Evolutionary conservation across 257 asterid genomes (phyloP).

Genomic region (Jacaranda mimosifolia): DNA sequence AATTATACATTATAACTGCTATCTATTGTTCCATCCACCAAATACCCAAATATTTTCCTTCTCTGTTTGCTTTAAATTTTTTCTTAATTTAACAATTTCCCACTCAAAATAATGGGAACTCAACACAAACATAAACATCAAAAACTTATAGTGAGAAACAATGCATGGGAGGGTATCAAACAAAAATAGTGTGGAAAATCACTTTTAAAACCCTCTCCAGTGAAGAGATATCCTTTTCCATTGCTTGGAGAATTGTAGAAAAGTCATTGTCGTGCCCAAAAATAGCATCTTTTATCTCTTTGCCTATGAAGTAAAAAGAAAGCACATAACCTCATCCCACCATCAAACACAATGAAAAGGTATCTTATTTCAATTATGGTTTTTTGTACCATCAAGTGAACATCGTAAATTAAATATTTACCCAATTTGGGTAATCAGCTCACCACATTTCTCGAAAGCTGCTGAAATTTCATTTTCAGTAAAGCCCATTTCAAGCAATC

Average conservation of each 20-base stretch:
- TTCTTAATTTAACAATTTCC: neutral
- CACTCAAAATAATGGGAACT: conserved; percentile 3
- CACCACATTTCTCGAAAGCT: conserved; percentile 89
- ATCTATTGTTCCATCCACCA: conserved; percentile 22
- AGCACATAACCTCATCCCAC: neutral
- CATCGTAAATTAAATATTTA: conserved; percentile 16
- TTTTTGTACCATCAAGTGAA: conserved; percentile 27
- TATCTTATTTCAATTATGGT: neutral
- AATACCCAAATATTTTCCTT: conserved; percentile 9
- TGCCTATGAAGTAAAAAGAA: neutral
- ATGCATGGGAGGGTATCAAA: conserved; percentile 11
- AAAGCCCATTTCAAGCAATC: conserved; percentile 92
- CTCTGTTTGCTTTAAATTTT: neutral
- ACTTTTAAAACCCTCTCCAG: conserved; percentile 9
- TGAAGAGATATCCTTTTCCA: neutral
- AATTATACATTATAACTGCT: neutral
- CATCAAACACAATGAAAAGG: neutral
- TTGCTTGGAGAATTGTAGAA: neutral
- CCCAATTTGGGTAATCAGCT: conserved; percentile 45
- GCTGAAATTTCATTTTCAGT: conserved; percentile 80
- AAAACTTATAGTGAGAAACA: neutral
- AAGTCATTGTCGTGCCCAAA: neutral
- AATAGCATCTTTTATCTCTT: neutral
- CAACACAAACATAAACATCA: conserved; percentile 12
- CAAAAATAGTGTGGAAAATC: neutral